A percentile compares a stretch with the other conserved stretches of the same genome.
These are phyloP conservation scores for Leccinum olivaceoglutinosum DNA, from an alignment of 1,284 basidiomycete genomes.

Conservation along the genomic window DNA sequence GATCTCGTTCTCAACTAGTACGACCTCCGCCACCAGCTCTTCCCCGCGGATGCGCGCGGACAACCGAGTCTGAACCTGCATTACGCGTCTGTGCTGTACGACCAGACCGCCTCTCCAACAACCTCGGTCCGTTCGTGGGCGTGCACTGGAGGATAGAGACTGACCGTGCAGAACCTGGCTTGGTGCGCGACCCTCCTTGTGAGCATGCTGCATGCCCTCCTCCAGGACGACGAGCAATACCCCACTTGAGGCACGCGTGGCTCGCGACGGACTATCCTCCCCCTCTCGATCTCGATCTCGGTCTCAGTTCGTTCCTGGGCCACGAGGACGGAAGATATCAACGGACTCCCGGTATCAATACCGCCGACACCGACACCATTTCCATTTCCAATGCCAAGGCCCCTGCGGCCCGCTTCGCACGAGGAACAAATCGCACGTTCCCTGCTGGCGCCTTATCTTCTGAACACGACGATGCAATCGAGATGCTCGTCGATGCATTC, in stretches of 20 bases:
- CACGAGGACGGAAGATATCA: background rate
- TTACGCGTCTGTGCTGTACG: slow-evolving; percentile 37
- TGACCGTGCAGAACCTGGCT: slow-evolving; percentile 33
- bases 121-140: slow-evolving; percentile 35
- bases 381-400: background rate
- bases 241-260: slow-evolving; percentile 32
- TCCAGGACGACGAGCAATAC: slow-evolving; percentile 25
- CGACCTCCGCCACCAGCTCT: background rate
- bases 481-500: slow-evolving; percentile 38
- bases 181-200: slow-evolving; percentile 43
- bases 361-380: background rate
- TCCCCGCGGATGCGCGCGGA: background rate
- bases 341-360: background rate
- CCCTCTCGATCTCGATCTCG: slow-evolving; percentile 14
- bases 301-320: background rate
- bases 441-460: slow-evolving; percentile 23
- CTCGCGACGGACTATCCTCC: slow-evolving; percentile 44
- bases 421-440: slow-evolving; percentile 21
- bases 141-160: slow-evolving; percentile 51
- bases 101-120: slow-evolving; percentile 30
- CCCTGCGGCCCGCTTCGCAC: background rate
- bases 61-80: slow-evolving; percentile 11
- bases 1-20: slow-evolving; percentile 36
- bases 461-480: slow-evolving; percentile 37
- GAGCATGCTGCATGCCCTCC: slow-evolving; percentile 30